Base-by-base conservation (phyloP, 2,329 filamentous ascomycete species). In the Trichoderma sp. region DNA sequence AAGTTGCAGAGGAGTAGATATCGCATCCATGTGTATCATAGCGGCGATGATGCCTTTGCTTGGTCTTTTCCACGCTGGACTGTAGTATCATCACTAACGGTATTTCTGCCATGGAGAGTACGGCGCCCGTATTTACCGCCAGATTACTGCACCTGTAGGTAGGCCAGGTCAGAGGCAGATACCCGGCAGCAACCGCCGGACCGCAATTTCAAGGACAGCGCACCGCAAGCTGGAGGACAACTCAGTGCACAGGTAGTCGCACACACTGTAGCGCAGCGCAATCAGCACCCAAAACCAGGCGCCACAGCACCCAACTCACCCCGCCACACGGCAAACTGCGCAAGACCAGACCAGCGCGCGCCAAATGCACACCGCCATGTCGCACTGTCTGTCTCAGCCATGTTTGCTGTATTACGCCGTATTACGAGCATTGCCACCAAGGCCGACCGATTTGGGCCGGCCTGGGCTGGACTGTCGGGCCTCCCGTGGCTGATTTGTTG, bases 321-420 rank as follows among this genome's bases (percentile, higher is more conserved):
- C 29, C 17, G 29, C 29, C 53, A 37, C 53, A 57, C 5, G 2
- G 12, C 39, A 32, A 7, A 25, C 25, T 56, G 42, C n/a, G n/a
- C n/a, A n/a, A n/a, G n/a, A 35, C 53, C 17, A 19, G 54, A 25
- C 54, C 17, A 27, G 17, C 17, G 12, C 0, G 7, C 4, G 22
- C 25, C 22, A 32, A 10, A 15, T 3, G 22, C 59, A 39, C 60
- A 64, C 60, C 60, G 60, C 60, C 60, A 64, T 42, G 60, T 64
- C 60, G 48, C 60, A 64, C 60, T 64, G 60, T 64, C 45, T 50
- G 32, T 52, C 60, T 39, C 32, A 27, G 29, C 29, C 29, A 37
- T 34, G 34, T 25, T 17, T 27, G 13, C 3, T 3, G 50, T 4
- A 32, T 25, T 19, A 42, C 10, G 54, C 34, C 25, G 22, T 35